These are phyloP conservation scores for Pleurotus pulmonarius DNA, from an alignment of 768 basidiomycete genomes.

Conservation along the genomic window DNA sequence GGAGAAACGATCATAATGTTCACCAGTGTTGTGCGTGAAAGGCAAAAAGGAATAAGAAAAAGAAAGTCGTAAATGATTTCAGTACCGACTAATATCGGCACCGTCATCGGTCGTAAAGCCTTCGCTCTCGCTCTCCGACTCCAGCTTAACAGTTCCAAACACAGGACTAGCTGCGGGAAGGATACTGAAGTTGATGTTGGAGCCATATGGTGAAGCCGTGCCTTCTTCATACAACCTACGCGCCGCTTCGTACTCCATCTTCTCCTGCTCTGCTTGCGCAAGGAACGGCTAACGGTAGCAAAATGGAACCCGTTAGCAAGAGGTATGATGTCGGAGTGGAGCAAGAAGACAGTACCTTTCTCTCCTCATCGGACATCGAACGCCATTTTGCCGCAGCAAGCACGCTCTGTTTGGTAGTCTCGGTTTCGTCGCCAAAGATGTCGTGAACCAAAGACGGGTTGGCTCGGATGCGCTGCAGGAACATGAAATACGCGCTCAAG, in stretches of 20 bases:
- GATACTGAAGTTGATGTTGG: constrained; percentile 82
- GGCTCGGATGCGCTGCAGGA: constrained; percentile 85
- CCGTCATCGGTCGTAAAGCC: constrained; percentile 51
- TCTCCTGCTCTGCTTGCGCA: constrained; percentile 91
- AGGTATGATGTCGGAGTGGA: neutral
- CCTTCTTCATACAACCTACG: constrained; percentile 86
- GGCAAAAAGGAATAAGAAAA: constrained; percentile 2
- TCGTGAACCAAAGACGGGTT: constrained; percentile 69
- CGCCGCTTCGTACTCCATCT: constrained; percentile 88
- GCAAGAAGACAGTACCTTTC: constrained; percentile 59
- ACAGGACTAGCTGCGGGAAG: constrained; percentile 38
- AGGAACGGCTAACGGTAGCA: constrained; percentile 69
- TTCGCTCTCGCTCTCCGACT: constrained; percentile 72
- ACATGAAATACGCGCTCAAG: constrained; percentile 92
- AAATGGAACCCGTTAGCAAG: neutral
- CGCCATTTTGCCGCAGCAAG: constrained; percentile 92
- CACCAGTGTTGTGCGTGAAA: constrained; percentile 1
- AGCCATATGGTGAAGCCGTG: constrained; percentile 53
- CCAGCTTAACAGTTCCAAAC: constrained; percentile 59
- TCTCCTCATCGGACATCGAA: constrained; percentile 88
- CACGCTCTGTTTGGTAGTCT: constrained; percentile 93
- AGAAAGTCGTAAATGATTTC: constrained; percentile 13
- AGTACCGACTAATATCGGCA: constrained; percentile 33
- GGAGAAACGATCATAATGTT: neutral
- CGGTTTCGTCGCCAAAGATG: constrained; percentile 86